Evolutionary conservation across 1,139 yeast genomes (phyloP).

Genomic region (Kodamaea anthophila): DNA sequence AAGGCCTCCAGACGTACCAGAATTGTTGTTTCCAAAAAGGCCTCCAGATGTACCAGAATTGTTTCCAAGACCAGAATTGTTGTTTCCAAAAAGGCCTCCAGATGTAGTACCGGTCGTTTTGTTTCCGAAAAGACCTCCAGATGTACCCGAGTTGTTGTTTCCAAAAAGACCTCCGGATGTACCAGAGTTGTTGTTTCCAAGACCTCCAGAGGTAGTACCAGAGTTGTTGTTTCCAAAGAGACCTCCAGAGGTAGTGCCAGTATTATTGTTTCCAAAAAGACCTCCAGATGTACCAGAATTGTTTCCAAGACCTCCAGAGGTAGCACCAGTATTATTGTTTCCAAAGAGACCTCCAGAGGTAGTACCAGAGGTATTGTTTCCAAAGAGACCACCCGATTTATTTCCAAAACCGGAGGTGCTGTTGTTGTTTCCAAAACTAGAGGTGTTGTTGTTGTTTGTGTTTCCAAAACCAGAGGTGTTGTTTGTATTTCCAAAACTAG

Average conservation of each 20-base stretch:
- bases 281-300: conserved; percentile 18
- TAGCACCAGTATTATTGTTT: conserved; percentile 1
- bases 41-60: conserved; percentile 8
- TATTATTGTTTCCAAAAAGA: conserved; percentile 13
- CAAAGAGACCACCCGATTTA: conserved; percentile 9
- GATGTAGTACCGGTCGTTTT: conserved; percentile 3
- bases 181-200: conserved; percentile 8
- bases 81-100: conserved; percentile 4
- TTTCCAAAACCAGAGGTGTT: conserved; percentile 4
- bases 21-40: conserved; percentile 8
- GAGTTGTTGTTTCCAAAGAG: conserved; percentile 8
- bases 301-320: conserved; percentile 21
- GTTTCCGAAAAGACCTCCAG: conserved; percentile 11
- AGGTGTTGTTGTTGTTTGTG: conserved; percentile 22
- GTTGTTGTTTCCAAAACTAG: conserved; percentile 16
- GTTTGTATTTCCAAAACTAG: conserved; percentile 6
- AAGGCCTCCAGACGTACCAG: conserved; percentile 8
- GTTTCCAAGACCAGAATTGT: conserved; percentile 10
- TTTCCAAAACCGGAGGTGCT: conserved; percentile 5
- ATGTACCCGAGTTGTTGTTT: conserved; percentile 1
- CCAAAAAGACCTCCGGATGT: conserved; percentile 11
- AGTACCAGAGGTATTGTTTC: conserved; percentile 3
- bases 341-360: conserved; percentile 6
- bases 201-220: conserved; percentile 5
- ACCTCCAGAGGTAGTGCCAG: conserved; percentile 7